phyloP scores from a whole-genome alignment of 768 basidiomycete species.

The Dendrothele bispora region DNA sequence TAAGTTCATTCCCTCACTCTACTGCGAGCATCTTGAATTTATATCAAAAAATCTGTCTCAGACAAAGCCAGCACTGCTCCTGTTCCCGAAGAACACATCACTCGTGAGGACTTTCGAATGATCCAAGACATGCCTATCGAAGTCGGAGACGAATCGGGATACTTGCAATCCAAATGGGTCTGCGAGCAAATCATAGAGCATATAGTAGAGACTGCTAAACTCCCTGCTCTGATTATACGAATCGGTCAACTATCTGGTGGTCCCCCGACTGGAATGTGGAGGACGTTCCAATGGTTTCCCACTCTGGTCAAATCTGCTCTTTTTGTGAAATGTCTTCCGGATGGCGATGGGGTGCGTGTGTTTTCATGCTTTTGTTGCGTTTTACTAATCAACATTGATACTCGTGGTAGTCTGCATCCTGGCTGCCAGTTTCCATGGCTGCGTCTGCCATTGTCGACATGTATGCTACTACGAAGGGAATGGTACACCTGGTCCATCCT shows the following conservation, averaged over 20 bases:
- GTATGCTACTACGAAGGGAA: slow-evolving; percentile 10
- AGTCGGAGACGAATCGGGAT: slow-evolving; percentile 35
- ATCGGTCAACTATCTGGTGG: slow-evolving; percentile 39
- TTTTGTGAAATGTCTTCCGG: slow-evolving; percentile 28
- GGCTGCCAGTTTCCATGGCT: slow-evolving; percentile 26
- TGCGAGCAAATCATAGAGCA: slow-evolving; percentile 34
- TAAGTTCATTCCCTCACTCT: not conserved
- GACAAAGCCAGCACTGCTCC: no score
- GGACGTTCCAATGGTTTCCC: slow-evolving; percentile 40
- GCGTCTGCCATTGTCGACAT: slow-evolving; percentile 30
- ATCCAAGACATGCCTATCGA: no score
- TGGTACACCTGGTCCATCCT: slow-evolving; percentile 30
- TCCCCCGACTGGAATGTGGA: slow-evolving; percentile 36
- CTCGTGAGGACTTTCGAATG: slow-evolving; percentile 19
- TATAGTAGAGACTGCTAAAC: slow-evolving; percentile 23
- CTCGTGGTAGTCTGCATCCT: slow-evolving; percentile 17
- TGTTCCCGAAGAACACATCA: not conserved
- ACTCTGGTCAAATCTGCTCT: slow-evolving; percentile 28
- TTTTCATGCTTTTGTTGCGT: not conserved
- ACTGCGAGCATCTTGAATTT: not conserved
- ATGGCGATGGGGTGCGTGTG: slow-evolving; percentile 24
- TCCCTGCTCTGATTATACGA: slow-evolving; percentile 32
- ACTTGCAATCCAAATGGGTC: slow-evolving; percentile 44
- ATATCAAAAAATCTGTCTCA: no score
- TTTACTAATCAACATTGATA: not conserved